Base-by-base conservation (phyloP, 805 yeast genomes). In the Ogataea salicorniae region DNA sequence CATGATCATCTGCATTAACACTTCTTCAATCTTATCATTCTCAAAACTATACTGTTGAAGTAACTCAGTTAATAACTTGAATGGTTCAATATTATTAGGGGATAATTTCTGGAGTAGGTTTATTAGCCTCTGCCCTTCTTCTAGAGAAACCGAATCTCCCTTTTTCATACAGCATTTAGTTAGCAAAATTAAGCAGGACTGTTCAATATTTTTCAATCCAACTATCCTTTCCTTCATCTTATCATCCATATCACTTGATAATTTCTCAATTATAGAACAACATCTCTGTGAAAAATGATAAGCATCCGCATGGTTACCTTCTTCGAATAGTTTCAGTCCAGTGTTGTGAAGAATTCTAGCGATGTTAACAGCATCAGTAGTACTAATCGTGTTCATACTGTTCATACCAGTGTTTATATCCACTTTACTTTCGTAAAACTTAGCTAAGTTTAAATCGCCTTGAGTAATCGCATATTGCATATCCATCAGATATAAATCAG, bases 1-100 rank as follows among this genome's bases (percentile, higher is more conserved):
- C 49, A 63, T 59, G 0, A 72, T 54, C 68, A 70, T 63, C 41
- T 64, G 62, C 69, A 71, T 71, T 1, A 71, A 49, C 1, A 58
- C 50, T 18, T 64, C 67, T 45, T 67, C 68, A 26, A 55, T 46
- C 3, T 55, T 47, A 13, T 50, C 57, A 6, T 46, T 42, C 3
- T 46, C 22, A 4, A 48, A 39, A 1, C 46, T 22, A n/a, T 50
- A 49, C 1, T 47, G 16, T 23, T 58, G 59, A 13, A 55, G 39
- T 6, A 63, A 45, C 22, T 58, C 55, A 3, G 71, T 54, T 2
- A 56, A 52, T 16, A 71, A 47, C 18, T 58, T 56, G 44, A 63
- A 69, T 0, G 70, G 55, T 7, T 68, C 71, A 8, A 66, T 46
- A 39, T 63, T 60, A 17, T 53, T 55, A 3, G 67, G 61, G 22